Percentiles rank a stretch among this genome's conserved stretches.
phyloP scores from a whole-genome alignment of 257 asterid genomes.

The Primulina tabacum region DNA sequence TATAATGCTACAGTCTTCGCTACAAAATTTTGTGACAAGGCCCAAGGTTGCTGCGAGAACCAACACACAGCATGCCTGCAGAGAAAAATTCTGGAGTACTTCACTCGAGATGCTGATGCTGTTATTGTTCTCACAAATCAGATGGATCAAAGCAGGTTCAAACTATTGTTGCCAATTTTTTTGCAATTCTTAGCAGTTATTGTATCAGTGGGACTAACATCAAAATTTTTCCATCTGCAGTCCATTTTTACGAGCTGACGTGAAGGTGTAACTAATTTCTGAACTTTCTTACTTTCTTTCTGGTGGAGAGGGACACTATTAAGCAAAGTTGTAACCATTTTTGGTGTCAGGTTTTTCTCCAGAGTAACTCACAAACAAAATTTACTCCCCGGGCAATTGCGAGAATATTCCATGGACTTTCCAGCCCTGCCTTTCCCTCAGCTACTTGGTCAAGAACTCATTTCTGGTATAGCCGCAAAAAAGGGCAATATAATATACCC shows the following conservation, averaged over 20 bases:
- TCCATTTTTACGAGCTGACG: constrained; percentile 80
- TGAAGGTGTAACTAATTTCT: constrained; percentile 48
- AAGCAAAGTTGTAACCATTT: constrained; percentile 23
- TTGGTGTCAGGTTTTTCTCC: constrained; percentile 77
- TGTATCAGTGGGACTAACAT: constrained; percentile 30
- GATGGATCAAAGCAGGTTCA: constrained; percentile 63
- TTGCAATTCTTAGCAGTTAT: neutral
- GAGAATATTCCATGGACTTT: constrained; percentile 85
- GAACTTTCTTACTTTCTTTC: constrained; percentile 3
- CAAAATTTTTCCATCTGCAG: constrained; percentile 46
- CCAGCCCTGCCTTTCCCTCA: constrained; percentile 87
- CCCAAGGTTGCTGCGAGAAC: constrained; percentile 52
- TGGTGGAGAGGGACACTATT: neutral
- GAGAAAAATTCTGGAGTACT: constrained; percentile 69
- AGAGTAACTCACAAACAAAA: constrained; percentile 72
- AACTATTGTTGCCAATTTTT: neutral
- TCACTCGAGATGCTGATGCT: constrained; percentile 40
- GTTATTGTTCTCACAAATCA: constrained; percentile 28
- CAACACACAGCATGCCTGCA: constrained; percentile 77
- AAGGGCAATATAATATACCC: neutral
- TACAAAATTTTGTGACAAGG: constrained; percentile 55
- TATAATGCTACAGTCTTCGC: constrained; percentile 64
- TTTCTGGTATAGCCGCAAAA: constrained; percentile 62
- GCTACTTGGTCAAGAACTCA: constrained; percentile 89
- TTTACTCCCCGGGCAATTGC: constrained; percentile 93